These are phyloP conservation scores for Recurvomyces mirabilis DNA, from an alignment of 495 filamentous ascomycete genomes.

Conservation along the genomic window DNA sequence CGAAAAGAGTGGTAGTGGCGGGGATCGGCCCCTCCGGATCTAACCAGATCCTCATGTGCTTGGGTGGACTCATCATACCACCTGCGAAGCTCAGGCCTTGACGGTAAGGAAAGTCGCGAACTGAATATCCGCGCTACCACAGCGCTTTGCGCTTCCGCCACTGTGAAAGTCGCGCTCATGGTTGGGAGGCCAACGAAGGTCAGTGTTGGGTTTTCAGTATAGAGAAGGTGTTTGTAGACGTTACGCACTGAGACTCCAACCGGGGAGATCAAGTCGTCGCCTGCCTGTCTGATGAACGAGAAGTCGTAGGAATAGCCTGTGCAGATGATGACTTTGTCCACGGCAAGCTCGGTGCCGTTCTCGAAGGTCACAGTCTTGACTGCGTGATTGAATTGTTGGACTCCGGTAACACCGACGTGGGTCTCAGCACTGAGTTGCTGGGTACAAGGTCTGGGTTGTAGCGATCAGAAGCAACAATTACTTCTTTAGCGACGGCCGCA, in stretches of 20 bases:
- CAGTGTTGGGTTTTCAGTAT: constrained; percentile 51
- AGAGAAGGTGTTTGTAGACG: constrained; percentile 56
- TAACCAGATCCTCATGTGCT: too few species aligned
- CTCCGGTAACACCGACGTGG: not conserved
- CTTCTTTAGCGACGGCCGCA: constrained; percentile 29
- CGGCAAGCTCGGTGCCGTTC: constrained; percentile 35
- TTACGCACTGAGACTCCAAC: constrained; percentile 58
- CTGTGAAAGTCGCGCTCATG: constrained; percentile 49
- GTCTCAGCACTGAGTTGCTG: not conserved
- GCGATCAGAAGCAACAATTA: not conserved
- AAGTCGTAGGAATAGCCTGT: constrained; percentile 55
- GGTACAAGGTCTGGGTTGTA: not conserved
- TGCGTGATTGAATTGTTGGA: constrained; percentile 17
- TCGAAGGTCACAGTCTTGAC: constrained; percentile 31
- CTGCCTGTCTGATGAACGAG: constrained; percentile 38
- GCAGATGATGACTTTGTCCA: constrained; percentile 48
- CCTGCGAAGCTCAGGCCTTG: not conserved
- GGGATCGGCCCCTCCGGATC: too few species aligned
- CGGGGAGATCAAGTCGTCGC: constrained; percentile 25
- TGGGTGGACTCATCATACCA: too few species aligned
- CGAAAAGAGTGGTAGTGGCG: too few species aligned
- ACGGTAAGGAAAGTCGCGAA: constrained; percentile 22
- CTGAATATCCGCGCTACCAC: constrained; percentile 46
- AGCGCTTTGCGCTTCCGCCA: constrained; percentile 57
- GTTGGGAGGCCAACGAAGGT: constrained; percentile 51